Base-by-base conservation (phyloP, 164 flowering plant species). In the Magnolia sinica region DNA sequence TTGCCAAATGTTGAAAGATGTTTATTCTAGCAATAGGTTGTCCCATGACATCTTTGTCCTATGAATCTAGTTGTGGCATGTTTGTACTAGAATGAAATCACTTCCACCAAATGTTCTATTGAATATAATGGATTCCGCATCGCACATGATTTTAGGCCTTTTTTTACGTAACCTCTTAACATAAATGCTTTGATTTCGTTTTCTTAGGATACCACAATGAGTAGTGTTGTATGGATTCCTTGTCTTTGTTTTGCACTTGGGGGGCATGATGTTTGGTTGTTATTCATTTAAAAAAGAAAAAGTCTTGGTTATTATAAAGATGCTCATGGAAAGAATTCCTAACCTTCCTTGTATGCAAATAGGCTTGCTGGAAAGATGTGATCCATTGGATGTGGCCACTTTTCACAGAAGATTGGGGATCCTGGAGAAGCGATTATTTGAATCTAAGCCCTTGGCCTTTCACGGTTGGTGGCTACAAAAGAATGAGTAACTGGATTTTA, bases 321-420 rank as follows among this genome's bases (percentile, higher is more conserved):
- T 23, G 5, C 67, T 71, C 24, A 51, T 71, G 63, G 65, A 19
- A 59, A 68, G 37, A 59, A 10, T 72, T 50, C 77, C 76, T 80
- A 61, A 70, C 72, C 5, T 58, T 80, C 67, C 2, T 45, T 55
- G 19, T 78, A 19, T 67, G 55, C 75, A 55, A 76, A 45, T 82
- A 93, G 97, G 90, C 90, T 74, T 83, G 89, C 69, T 96, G 98
- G 99, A 86, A 85, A 73, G 99, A 96, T 86, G 93, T 95, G 27
- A 84, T 81, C 72, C 99, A 95, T 74, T 95, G 99, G 99, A 91
- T 95, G 96, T 96, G 99, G 99, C 98, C 99, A 72, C 94, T 94
- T 81, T 96, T 92, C 82, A 86, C 90, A 23, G 97, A 93, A 78
- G 87, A 83, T 77, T 93, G 97, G 98, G 98, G 90, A 73, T 86